These are phyloP conservation scores for Ceratobasidium sp. DNA, from an alignment of 1,284 basidiomycete genomes.

Conservation along the genomic window DNA sequence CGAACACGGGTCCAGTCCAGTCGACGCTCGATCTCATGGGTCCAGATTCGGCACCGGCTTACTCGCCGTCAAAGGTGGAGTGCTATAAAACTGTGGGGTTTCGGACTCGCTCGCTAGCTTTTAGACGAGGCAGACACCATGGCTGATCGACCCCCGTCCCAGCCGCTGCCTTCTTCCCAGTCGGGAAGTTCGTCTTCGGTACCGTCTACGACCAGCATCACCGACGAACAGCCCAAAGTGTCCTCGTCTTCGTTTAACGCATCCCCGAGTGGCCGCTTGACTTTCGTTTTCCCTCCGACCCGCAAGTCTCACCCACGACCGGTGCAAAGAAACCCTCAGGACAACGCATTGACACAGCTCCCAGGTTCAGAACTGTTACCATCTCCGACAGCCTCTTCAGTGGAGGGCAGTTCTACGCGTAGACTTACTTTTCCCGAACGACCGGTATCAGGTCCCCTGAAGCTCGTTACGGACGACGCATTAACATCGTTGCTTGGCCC, in stretches of 20 bases:
- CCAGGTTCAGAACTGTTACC: not conserved
- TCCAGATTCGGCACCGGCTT: not conserved
- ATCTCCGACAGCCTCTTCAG: not conserved
- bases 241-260: not conserved
- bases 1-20: not conserved
- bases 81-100: not conserved
- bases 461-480: constrained; percentile 12
- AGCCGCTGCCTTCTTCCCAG: not conserved
- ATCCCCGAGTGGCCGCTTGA: constrained; percentile 17
- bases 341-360: not conserved
- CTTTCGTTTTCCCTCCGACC: constrained; percentile 10
- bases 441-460: not conserved
- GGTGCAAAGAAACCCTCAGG: not conserved
- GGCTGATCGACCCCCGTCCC: not conserved
- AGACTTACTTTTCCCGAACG: not conserved
- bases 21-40: not conserved
- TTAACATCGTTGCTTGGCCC: not conserved
- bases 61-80: not conserved
- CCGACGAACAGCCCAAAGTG: not conserved
- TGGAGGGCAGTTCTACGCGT: not conserved
- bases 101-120: too few relatives aligned
- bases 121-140: too few relatives aligned
- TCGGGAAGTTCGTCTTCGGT: constrained; percentile 6
- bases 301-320: not conserved
- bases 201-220: not conserved